Evolutionary conservation across 2,329 filamentous ascomycete species (phyloP).

Genomic region (Botryotinia convoluta): DNA sequence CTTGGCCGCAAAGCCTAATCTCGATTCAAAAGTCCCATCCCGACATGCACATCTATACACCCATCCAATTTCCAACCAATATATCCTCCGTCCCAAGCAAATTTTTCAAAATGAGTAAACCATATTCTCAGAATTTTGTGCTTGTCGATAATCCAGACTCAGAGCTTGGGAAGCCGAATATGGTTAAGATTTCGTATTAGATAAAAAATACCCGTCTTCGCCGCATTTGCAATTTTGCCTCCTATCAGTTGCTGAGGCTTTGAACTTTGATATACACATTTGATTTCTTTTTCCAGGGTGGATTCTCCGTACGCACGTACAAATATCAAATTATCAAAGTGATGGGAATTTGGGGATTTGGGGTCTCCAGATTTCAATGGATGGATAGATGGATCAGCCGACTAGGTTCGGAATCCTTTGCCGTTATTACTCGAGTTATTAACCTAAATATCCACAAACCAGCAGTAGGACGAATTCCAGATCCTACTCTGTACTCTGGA

Average conservation of each 20-base stretch:
- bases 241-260: not conserved
- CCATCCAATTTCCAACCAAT: not conserved
- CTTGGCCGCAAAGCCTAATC: not conserved
- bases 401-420: slow-evolving; percentile 16
- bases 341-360: not conserved
- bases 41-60: not conserved
- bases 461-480: not conserved
- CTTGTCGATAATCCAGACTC: not conserved
- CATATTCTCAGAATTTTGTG: not conserved
- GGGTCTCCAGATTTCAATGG: not conserved
- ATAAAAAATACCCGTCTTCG: not conserved
- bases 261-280: not conserved
- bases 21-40: not conserved
- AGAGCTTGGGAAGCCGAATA: not conserved
- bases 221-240: not conserved
- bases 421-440: slow-evolving; percentile 4
- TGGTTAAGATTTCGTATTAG: not conserved
- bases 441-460: not conserved
- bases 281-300: not conserved
- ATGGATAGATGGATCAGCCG: not conserved
- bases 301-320: not conserved
- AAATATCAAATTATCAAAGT: not conserved
- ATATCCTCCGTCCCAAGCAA: not conserved
- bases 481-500: not conserved
- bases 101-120: not conserved